Base-by-base conservation (phyloP, 2,329 filamentous ascomycete species). In the Trichoderma sp. region DNA sequence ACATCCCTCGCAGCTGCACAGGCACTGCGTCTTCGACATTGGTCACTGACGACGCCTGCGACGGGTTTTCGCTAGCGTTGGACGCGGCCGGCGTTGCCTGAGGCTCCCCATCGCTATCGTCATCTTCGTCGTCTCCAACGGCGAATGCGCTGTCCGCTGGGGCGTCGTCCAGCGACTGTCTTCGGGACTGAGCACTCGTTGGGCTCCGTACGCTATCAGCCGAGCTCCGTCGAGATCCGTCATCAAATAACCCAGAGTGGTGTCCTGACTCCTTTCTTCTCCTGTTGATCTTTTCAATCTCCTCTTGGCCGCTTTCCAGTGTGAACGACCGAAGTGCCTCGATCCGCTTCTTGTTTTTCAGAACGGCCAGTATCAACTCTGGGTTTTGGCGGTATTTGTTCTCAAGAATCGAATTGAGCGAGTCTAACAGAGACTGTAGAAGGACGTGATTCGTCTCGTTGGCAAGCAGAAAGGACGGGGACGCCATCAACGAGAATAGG, bases 371-470 rank as follows among this genome's bases (percentile, higher is more conserved):
- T 15, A 97, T 82, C 57, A 98, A 86, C 62, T 92, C 88, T 4
- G 91, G 84, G 70, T 98, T 98, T 74, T 88, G 87, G 57, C 82
- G 83, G 73, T 92, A 95, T 72, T 96, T 90, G 74, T 97, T 91
- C 77, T 98, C 95, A 44, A 98, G 81, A 50, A 97, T 90, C 2
- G 92, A 87, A 74, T 95, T 97, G 73, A 98, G 88, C 0, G 92
- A 93, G 73, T 97, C 92, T 10, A 99, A 82, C 28, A 98, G 78
- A 0, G 93, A 93, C 56, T 88, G 85, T 7, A 99, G 81, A 5
- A 98, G 84, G 39, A 82, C 80, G 74, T 98, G 91, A 69, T 99
- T 99, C 44, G 86, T 90, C 66, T 99, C 95, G 71, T 97, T 98
- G 7, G 92, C 92, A 19, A 98, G 81, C 10, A 99, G 80, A 74